Evolutionary conservation across 164 flowering plant species (phyloP).

Genomic region (Vitis rotundifolia): DNA sequence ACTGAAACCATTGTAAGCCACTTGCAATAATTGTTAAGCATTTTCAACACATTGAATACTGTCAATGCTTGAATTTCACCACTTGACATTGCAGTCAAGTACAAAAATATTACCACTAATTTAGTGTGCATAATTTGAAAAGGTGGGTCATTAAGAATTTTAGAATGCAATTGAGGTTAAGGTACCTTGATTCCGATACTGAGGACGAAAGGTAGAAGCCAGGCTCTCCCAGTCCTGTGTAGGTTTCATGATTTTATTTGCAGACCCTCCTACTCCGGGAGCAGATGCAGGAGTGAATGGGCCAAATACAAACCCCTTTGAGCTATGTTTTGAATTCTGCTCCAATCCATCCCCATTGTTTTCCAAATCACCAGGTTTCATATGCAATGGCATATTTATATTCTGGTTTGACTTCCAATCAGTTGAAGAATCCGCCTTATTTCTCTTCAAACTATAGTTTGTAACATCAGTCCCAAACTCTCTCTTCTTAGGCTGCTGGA

Average conservation of each 20-base stretch:
- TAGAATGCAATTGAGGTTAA: not conserved
- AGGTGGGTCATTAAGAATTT: not conserved
- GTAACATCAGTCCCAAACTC: constrained; percentile 27
- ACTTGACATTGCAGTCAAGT: no score
- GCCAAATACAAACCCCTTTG: constrained; percentile 19
- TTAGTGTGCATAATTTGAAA: no score
- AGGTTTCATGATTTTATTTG: not conserved
- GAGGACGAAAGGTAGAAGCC: constrained; percentile 24
- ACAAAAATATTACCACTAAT: no score
- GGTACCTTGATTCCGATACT: constrained; percentile 35
- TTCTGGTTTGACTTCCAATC: not conserved
- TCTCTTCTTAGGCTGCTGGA: constrained; percentile 18
- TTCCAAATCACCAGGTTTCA: constrained; percentile 4
- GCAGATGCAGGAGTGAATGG: constrained; percentile 27
- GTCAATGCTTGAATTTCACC: no score
- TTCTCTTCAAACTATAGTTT: constrained; percentile 18
- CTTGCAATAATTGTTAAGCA: no score
- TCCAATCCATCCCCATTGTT: constrained; percentile 4
- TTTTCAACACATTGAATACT: no score
- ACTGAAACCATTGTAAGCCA: no score
- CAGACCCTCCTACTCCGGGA: constrained; percentile 3
- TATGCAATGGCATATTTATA: not conserved
- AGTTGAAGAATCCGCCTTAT: constrained; percentile 7
- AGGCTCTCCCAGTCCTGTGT: constrained; percentile 24
- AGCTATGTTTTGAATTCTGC: constrained; percentile 7